These are phyloP conservation scores for Aspergillus hortae DNA, from an alignment of 2,329 filamentous ascomycete genomes.

Conservation along the genomic window DNA sequence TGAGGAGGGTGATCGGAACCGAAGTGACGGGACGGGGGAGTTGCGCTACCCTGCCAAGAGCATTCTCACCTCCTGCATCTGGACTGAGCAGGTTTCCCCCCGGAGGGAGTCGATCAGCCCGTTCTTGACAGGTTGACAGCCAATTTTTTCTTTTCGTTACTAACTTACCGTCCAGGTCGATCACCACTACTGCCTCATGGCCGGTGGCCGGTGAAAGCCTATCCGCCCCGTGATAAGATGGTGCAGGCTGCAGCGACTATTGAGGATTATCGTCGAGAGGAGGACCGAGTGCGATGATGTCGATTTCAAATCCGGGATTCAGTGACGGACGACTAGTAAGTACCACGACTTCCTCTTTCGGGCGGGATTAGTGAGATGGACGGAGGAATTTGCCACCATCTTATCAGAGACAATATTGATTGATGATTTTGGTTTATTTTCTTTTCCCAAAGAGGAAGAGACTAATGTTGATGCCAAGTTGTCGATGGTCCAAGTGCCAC, in stretches of 20 bases:
- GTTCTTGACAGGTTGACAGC: neutral
- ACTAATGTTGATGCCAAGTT: slow-evolving; percentile 15
- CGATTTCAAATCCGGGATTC: slow-evolving; percentile 2
- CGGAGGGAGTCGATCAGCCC: too few species aligned
- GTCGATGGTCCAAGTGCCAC: slow-evolving; percentile 14
- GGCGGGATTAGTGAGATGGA: neutral
- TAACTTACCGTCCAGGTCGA: neutral
- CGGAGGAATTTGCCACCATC: slow-evolving; percentile 15
- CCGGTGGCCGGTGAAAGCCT: neutral
- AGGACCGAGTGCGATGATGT: neutral
- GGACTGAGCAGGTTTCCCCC: neutral
- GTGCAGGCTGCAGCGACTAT: neutral
- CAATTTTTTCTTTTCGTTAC: neutral
- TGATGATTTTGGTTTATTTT: neutral
- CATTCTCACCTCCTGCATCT: neutral
- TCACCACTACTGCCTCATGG: neutral
- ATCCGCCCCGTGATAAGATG: neutral
- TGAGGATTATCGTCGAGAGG: neutral
- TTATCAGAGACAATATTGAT: slow-evolving; percentile 14
- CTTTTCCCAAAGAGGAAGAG: slow-evolving; percentile 2
- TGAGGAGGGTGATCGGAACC: slow-evolving; percentile 17
- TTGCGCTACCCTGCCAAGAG: neutral
- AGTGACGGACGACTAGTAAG: neutral
- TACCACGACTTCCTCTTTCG: neutral
- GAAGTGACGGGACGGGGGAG: slow-evolving; percentile 17